Evolutionary conservation across 2,329 filamentous ascomycete species (phyloP).

Genomic region (Fusarium sp.): DNA sequence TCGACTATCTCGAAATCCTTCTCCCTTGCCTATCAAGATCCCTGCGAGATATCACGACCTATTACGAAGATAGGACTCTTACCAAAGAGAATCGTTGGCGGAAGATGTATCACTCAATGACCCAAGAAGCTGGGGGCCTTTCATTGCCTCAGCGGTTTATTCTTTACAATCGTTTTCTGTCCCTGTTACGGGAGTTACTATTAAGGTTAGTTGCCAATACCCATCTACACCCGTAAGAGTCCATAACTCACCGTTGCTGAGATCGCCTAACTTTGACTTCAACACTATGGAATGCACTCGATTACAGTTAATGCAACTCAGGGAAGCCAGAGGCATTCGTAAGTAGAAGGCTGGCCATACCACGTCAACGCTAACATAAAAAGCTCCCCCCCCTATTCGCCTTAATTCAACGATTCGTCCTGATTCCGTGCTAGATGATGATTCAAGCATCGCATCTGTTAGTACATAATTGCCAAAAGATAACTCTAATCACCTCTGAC

Average conservation of each 20-base stretch:
- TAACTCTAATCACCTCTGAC: conserved; percentile 11
- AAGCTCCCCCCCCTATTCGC: conserved; percentile 53
- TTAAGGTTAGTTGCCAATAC: conserved; percentile 56
- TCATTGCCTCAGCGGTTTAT: conserved; percentile 64
- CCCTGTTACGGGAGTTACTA: conserved; percentile 62
- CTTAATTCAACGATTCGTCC: conserved; percentile 51
- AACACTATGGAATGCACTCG: conserved; percentile 64
- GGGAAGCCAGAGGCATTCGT: conserved; percentile 66
- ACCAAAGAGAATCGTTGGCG: conserved; percentile 65
- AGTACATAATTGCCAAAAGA: background rate
- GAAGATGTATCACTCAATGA: conserved; percentile 68
- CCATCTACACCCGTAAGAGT: background rate
- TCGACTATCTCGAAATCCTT: conserved; percentile 67
- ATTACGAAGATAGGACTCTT: conserved; percentile 63
- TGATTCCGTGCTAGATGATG: conserved; percentile 49
- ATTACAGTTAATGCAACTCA: conserved; percentile 62
- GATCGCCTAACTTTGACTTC: conserved; percentile 65
- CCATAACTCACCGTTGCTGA: conserved; percentile 38
- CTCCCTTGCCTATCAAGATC: conserved; percentile 67
- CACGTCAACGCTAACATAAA: conserved; percentile 18
- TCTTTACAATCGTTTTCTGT: conserved; percentile 67
- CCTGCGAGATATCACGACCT: conserved; percentile 63
- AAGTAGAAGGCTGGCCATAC: conserved; percentile 38
- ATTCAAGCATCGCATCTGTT: conserved; percentile 35
- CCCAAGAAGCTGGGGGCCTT: conserved; percentile 63